Evolutionary conservation across 345 rosid genomes (phyloP), one percentile per base, ranked within the genome.

Genomic region (Alliaria petiolata): DNA sequence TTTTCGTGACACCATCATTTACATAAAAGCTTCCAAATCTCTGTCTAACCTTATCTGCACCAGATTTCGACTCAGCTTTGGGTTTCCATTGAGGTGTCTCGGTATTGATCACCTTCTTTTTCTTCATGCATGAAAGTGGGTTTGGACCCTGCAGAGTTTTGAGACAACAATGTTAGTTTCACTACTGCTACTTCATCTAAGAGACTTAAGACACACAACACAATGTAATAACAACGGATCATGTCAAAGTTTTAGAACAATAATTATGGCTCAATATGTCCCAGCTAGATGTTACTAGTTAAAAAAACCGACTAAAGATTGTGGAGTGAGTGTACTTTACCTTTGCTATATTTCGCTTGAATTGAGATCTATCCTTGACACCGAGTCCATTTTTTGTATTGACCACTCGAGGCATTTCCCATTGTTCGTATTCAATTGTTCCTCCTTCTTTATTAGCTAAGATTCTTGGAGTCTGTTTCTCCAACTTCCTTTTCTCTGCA

Each of bases 261-360:
- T n/a, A n/a, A 43, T 7, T 36, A 65, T 20, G 17, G 45, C 28
- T 11, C n/a, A 36, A 10, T 8, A 40, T 30, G 7, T 30, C n/a
- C 34, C 13, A 25, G 26, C 19, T 35, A 45, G 5, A 6, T 61
- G 53, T 34, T 16, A 16, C 61, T 16, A 26, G 17, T 14, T 2
- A n/a, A n/a, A 47, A 38, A 47, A 5, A 60, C n/a, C 33, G 4
- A 44, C 9, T 31, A 20, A 31, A 35, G 53, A 3, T 11, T 13
- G 30, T 31, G 13, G 20, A 52, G 40, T 38, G 39, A 33, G 8
- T 7, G 45, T 15, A 10, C 8, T 30, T 11, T 53, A 87, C 95
- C 97, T 90, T 95, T 12, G 93, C 91, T 78, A 38, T 85, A 38
- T 87, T 92, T 73, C 96, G 82, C 81, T 95, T 92, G 74, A 89